A percentile compares a stretch with the other conserved stretches of the same genome.
These are phyloP conservation scores for Kingdonia uniflora DNA, from an alignment of 164 flowering plant species.

Conservation along the genomic window DNA sequence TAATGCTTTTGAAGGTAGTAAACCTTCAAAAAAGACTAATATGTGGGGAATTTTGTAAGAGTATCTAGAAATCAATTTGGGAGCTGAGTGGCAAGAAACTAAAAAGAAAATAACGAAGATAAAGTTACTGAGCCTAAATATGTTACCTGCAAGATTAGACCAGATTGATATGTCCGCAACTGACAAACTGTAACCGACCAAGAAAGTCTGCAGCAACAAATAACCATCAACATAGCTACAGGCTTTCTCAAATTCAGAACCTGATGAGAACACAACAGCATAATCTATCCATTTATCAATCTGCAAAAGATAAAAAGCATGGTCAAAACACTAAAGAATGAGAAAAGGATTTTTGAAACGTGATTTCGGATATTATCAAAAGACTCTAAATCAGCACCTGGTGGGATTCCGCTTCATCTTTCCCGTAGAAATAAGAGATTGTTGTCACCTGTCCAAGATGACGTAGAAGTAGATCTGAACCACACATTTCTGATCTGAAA, in stretches of 20 bases:
- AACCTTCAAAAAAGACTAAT: too few relatives aligned
- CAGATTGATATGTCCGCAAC: constrained; percentile 80
- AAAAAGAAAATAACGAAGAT: background rate
- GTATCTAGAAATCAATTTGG: too few relatives aligned
- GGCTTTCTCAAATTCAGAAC: constrained; percentile 83
- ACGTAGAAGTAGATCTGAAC: constrained; percentile 42
- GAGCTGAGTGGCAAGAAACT: background rate
- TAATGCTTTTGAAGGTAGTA: too few relatives aligned
- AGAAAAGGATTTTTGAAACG: too few relatives aligned
- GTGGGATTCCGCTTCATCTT: constrained; percentile 37
- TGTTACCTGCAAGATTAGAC: constrained; percentile 83
- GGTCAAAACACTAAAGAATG: background rate
- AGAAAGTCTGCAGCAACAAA: constrained; percentile 42
- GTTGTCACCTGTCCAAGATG: constrained; percentile 47
- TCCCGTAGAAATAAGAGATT: constrained; percentile 39
- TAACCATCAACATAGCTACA: constrained; percentile 49
- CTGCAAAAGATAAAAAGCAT: constrained; percentile 34
- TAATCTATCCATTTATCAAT: constrained; percentile 80
- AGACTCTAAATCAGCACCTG: constrained; percentile 29
- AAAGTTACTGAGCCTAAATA: background rate
- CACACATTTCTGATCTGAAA: constrained; percentile 42
- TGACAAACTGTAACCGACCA: constrained; percentile 58
- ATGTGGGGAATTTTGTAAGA: too few relatives aligned
- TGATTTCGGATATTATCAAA: background rate
- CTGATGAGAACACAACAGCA: constrained; percentile 42